Conservation (phyloP, 257 asterid genomes). For the Scutellaria baicalensis region DNA sequence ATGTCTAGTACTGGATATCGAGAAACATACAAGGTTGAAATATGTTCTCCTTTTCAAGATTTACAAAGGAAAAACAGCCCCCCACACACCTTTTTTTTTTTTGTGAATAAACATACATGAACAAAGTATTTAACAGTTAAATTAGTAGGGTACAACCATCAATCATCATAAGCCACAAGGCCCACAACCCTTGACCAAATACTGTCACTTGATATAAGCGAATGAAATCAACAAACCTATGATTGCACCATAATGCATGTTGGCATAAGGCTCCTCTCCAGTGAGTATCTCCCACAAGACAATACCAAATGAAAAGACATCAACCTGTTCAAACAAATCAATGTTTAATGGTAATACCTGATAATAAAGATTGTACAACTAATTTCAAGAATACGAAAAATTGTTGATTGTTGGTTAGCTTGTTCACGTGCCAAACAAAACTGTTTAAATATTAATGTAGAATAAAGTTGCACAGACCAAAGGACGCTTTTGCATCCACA, state of each 20-base stretch:
- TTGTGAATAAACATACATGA: too few species aligned
- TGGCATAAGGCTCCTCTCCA: slow-evolving; percentile 95
- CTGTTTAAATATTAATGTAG: not conserved
- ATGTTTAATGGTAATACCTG: not conserved
- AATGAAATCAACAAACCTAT: slow-evolving; percentile 32
- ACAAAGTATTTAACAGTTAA: not conserved
- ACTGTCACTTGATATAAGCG: not conserved
- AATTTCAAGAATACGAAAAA: not conserved
- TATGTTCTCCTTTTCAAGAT: too few species aligned
- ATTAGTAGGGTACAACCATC: not conserved
- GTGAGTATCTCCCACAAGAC: slow-evolving; percentile 98
- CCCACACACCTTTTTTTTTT: too few species aligned
- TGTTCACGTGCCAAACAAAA: not conserved
- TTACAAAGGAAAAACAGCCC: too few species aligned
- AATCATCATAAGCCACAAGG: too few species aligned
- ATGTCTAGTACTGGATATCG: too few species aligned
- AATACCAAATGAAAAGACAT: slow-evolving; percentile 90
- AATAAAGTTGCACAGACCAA: not conserved
- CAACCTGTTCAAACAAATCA: slow-evolving; percentile 50
- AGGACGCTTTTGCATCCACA: not conserved
- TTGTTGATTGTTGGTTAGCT: slow-evolving; percentile 1
- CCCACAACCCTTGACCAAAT: not conserved
- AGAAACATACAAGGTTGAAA: too few species aligned
- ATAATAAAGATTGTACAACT: too few species aligned
- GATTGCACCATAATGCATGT: slow-evolving; percentile 95